Conservation (phyloP, 345 rosid species). For the Ailanthus altissimus region DNA sequence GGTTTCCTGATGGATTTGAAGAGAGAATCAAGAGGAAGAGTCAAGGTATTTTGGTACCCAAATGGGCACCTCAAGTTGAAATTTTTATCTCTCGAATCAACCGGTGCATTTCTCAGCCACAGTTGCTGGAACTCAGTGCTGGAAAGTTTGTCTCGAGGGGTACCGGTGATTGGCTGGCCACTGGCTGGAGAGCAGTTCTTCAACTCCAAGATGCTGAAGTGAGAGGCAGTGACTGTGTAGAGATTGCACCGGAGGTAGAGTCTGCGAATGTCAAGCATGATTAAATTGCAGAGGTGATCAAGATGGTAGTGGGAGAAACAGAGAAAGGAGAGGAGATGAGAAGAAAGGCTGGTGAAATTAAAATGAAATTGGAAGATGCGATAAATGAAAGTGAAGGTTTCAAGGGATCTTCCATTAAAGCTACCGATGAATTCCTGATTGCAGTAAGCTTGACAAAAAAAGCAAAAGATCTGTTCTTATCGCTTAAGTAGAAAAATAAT, state of each 20-base stretch:
- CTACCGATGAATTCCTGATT: slow-evolving; percentile 19
- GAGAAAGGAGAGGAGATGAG: slow-evolving; percentile 17
- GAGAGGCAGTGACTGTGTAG: slow-evolving; percentile 13
- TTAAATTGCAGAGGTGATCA: slow-evolving; percentile 10
- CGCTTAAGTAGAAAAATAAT: background rate
- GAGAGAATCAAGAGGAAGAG: slow-evolving; percentile 9
- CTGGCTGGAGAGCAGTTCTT: slow-evolving; percentile 24
- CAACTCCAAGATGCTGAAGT: slow-evolving; percentile 24
- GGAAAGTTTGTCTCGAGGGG: slow-evolving; percentile 21
- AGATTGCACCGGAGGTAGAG: slow-evolving; percentile 11
- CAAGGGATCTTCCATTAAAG: slow-evolving; percentile 20
- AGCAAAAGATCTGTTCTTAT: background rate
- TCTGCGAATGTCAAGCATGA: background rate
- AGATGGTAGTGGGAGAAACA: background rate
- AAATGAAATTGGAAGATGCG: slow-evolving; percentile 16
- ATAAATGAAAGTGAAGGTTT: slow-evolving; percentile 17
- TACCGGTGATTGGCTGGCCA: slow-evolving; percentile 34
- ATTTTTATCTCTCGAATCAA: slow-evolving; percentile 24
- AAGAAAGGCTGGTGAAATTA: slow-evolving; percentile 11
- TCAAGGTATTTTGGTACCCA: slow-evolving; percentile 16
- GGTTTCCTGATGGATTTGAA: slow-evolving; percentile 30
- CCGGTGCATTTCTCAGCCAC: slow-evolving; percentile 25
- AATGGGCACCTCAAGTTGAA: slow-evolving; percentile 27
- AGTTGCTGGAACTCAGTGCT: slow-evolving; percentile 29
- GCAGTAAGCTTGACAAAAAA: background rate